These are phyloP conservation scores for Coniochaeta hoffmannii DNA, from an alignment of 2,329 filamentous ascomycete species.

Conservation along the genomic window DNA sequence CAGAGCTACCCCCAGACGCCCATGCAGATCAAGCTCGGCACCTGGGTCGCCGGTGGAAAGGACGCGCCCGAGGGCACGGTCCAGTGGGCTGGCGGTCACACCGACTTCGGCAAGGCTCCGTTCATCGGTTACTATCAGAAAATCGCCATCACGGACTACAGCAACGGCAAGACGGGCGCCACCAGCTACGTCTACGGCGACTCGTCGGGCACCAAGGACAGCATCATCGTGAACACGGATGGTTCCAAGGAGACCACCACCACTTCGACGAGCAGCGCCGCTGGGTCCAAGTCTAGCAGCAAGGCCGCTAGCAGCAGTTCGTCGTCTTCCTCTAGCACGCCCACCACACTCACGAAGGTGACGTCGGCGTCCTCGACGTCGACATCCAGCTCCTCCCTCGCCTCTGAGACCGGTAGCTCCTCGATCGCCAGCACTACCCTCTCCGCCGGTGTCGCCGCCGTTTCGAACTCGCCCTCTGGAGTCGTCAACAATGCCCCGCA, in stretches of 20 bases:
- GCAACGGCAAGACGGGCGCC: conserved; percentile 38
- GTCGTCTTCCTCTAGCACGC: conserved; percentile 12
- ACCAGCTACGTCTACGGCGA: conserved; percentile 46
- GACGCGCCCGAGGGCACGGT: conserved; percentile 48
- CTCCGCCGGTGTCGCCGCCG: conserved; percentile 1
- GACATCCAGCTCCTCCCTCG: conserved; percentile 5
- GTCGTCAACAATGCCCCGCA: conserved; percentile 5
- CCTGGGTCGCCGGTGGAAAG: conserved; percentile 44
- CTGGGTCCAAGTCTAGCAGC: conserved; percentile 10
- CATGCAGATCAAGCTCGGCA: conserved; percentile 57
- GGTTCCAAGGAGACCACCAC: conserved; percentile 17
- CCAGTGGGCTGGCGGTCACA: conserved; percentile 57
- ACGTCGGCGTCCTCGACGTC: conserved; percentile 9
- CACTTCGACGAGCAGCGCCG: conserved; percentile 11
- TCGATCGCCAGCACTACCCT: conserved; percentile 9
- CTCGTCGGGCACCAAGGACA: conserved; percentile 38
- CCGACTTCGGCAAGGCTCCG: conserved; percentile 44
- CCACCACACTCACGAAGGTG: conserved; percentile 14
- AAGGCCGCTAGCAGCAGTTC: conserved; percentile 3
- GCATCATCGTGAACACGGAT: conserved; percentile 42
- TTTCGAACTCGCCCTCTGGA: conserved; percentile 3
- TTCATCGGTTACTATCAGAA: conserved; percentile 51
- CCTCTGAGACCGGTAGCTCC: conserved; percentile 4
- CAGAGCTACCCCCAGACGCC: conserved; percentile 62
- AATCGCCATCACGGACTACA: conserved; percentile 45